These are phyloP conservation scores for Periglandula ipomoeae DNA, from an alignment of 2,329 filamentous ascomycete species.

Conservation along the genomic window DNA sequence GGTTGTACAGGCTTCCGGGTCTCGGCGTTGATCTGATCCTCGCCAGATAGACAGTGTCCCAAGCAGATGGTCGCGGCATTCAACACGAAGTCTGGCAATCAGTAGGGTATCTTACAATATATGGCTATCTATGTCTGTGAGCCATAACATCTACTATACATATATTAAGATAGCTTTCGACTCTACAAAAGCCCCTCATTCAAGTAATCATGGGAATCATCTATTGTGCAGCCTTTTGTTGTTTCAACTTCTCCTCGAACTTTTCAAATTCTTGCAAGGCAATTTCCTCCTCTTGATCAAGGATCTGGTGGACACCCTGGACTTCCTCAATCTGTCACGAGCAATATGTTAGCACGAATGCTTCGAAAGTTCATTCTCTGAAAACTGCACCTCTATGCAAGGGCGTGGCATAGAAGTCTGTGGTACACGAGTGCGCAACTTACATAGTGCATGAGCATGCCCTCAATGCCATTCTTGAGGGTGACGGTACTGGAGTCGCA, in stretches of 20 bases:
- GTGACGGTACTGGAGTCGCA: conserved; percentile 97
- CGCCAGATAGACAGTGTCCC: not conserved
- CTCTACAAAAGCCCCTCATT: not conserved
- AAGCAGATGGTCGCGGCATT: not conserved
- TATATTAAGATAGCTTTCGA: not conserved
- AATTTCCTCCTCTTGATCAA: conserved; percentile 88
- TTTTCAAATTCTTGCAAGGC: conserved; percentile 81
- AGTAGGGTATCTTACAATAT: not conserved
- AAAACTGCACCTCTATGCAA: not conserved
- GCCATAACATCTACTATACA: not conserved
- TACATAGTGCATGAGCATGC: conserved; percentile 95
- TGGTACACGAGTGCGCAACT: conserved; percentile 34
- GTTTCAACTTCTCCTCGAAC: conserved; percentile 75
- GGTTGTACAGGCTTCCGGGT: not conserved
- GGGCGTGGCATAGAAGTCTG: not conserved
- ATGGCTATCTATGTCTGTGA: not conserved
- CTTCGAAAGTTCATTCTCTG: not conserved
- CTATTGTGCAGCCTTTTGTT: conserved; percentile 34
- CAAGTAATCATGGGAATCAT: not conserved
- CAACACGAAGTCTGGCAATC: not conserved
- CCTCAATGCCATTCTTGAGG: conserved; percentile 94
- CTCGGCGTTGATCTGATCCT: not conserved
- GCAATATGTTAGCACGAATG: not conserved
- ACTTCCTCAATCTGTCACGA: conserved; percentile 78
- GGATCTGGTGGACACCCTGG: conserved; percentile 79